Evolutionary conservation across 2,329 filamentous ascomycete species (phyloP), one percentile per base, ranked within the genome.

Genomic region (Penicillium griseofulvum): DNA sequence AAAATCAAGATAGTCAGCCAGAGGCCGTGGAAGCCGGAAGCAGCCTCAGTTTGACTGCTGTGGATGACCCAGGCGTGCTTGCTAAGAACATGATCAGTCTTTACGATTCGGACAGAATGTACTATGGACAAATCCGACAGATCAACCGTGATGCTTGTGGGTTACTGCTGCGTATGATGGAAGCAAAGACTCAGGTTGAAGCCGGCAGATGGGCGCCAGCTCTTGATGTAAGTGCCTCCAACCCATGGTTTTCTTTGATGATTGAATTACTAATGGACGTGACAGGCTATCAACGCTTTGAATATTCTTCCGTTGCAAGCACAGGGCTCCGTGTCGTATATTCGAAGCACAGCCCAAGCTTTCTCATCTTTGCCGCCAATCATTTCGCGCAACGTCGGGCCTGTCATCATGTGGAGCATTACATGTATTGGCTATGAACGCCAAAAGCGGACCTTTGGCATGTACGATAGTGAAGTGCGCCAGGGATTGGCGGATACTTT

Each of bases 361-460:
- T 97, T 99, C 76, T 84, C 90, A 16, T 81, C 83, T 1, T 82
- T 96, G 38, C 84, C 91, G 4, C 85, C 90, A 63, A 85, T 91
- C 8, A 89, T 99, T 38, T 88, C 92, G 3, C 87, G 90, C 70
- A 96, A 94, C 68, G 87, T 97, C 65, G 93, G 93, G 17, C 91
- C 93, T 73, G 81, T 97, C 59, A 83, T 99, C 60, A 88, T 96
- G 78, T 97, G 94, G 94, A 91, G 91, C 47, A 90, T 99, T 63
- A 83, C 88, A 39, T 91, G 89, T 76, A 95, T 92, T 74, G 87
- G 88, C 47, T 83, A 86, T 54, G 88, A 96, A 74, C 84, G 90
- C 59, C 87, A 89, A 65, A 79, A 86, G 58, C 81, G 95, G 44
- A 81, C 83, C 53, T 82, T 80, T 55, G 86, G 87, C 28, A 83